Conservation (phyloP, 1,284 basidiomycete genomes). For the Xanthoconium separans region DNA sequence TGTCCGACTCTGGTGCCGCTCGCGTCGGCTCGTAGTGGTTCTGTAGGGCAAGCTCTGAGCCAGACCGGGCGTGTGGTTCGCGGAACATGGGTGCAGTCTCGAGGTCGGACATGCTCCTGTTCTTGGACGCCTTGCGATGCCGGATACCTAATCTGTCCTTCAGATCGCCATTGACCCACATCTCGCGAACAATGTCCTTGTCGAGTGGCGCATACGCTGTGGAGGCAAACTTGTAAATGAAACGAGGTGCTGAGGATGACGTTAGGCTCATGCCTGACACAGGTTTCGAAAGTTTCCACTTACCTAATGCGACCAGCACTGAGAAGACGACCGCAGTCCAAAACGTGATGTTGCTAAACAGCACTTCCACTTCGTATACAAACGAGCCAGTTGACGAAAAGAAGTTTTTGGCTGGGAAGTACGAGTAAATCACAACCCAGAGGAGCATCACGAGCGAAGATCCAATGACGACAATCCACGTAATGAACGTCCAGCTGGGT, state of each 20-base stretch:
- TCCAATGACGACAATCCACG: slow-evolving; percentile 76
- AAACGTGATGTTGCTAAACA: slow-evolving; percentile 80
- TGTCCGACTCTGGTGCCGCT: slow-evolving; percentile 31
- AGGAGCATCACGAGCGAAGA: slow-evolving; percentile 79
- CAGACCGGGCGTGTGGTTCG: slow-evolving; percentile 58
- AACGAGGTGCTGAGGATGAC: slow-evolving; percentile 61
- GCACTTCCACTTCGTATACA: slow-evolving; percentile 66
- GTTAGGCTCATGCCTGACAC: slow-evolving; percentile 15
- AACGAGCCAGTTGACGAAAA: slow-evolving; percentile 58
- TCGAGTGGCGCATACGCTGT: slow-evolving; percentile 72
- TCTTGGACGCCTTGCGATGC: slow-evolving; percentile 52
- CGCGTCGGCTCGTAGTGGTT: slow-evolving; percentile 44
- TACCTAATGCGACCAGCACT: slow-evolving; percentile 68
- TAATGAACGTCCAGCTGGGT: slow-evolving; percentile 83
- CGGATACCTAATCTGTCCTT: slow-evolving; percentile 79
- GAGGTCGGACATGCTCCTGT: slow-evolving; percentile 36
- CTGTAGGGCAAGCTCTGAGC: slow-evolving; percentile 50
- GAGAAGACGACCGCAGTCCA: slow-evolving; percentile 79
- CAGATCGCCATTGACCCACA: slow-evolving; percentile 83
- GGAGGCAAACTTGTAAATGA: slow-evolving; percentile 67
- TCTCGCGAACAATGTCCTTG: slow-evolving; percentile 85
- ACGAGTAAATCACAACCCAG: slow-evolving; percentile 88
- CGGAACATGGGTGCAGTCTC: slow-evolving; percentile 72
- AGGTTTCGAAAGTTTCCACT: slow-evolving; percentile 23
- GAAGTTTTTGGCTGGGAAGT: slow-evolving; percentile 46